Evolutionary conservation across 192 early-diverging fungal genomes (phyloP).

Genomic region (Mortierella hygrophila): DNA sequence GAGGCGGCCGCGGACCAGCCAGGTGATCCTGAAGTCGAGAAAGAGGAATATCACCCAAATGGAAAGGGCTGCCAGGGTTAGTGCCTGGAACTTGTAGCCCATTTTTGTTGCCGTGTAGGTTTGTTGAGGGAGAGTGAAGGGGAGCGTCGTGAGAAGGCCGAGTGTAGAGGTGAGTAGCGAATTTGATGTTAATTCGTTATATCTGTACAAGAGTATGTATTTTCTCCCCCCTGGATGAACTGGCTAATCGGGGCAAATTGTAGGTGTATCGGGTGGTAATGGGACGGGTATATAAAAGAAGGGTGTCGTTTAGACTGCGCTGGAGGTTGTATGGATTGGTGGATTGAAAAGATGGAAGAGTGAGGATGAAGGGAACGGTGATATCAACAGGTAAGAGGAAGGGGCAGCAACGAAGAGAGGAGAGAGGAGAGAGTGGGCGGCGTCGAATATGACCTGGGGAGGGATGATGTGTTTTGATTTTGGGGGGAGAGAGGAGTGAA

Average conservation of each 20-base stretch:
- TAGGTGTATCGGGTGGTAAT: neutral
- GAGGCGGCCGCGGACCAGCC: neutral
- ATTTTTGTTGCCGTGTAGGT: neutral
- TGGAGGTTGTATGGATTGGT: neutral
- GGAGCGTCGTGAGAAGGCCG: neutral
- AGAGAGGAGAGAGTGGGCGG: neutral
- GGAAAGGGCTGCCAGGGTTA: neutral
- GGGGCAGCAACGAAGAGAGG: neutral
- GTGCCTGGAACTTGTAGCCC: slow-evolving; percentile 1
- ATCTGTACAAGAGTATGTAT: neutral
- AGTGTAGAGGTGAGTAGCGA: neutral
- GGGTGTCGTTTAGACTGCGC: neutral
- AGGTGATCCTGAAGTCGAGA: slow-evolving; percentile 27
- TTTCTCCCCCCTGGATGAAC: neutral
- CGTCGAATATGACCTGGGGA: neutral
- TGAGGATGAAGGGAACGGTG: neutral
- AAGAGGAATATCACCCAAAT: slow-evolving; percentile 11
- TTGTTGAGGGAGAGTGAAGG: neutral
- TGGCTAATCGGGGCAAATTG: neutral
- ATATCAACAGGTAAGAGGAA: neutral
- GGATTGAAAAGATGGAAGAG: neutral
- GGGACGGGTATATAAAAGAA: neutral
- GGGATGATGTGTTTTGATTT: neutral
- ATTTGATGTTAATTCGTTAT: neutral
- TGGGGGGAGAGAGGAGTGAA: neutral